Evolutionary conservation across 805 yeast genomes (phyloP).

Genomic region (Cyberlindnera nakhonratchasimensis): DNA sequence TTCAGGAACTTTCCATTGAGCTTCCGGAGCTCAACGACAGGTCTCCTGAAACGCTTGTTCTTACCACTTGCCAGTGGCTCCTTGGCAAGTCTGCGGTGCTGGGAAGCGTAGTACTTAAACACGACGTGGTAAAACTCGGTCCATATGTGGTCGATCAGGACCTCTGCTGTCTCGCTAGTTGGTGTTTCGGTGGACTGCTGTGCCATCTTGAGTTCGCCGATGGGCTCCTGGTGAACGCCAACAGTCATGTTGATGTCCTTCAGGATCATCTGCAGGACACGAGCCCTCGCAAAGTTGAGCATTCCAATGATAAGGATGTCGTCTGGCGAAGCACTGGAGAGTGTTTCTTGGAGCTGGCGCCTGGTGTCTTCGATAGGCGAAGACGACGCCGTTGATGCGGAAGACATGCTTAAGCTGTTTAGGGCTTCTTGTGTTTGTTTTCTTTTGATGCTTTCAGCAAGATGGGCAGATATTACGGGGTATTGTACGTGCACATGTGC

Average conservation of each 20-base stretch:
- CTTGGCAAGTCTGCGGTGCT: no score
- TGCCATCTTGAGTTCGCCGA: conserved; percentile 12
- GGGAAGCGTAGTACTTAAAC: conserved; percentile 43
- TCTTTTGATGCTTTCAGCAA: no score
- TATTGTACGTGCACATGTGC: no score
- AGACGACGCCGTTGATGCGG: not conserved
- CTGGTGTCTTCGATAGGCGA: conserved; percentile 12
- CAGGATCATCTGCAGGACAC: conserved; percentile 41
- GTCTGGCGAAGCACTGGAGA: conserved; percentile 20
- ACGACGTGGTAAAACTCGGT: conserved; percentile 60
- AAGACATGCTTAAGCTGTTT: not conserved
- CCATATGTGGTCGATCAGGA: conserved; percentile 54
- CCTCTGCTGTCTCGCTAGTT: conserved; percentile 18
- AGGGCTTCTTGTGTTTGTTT: no score
- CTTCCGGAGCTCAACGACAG: conserved; percentile 58
- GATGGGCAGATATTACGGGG: no score
- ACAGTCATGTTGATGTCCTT: conserved; percentile 30
- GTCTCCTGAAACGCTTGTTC: conserved; percentile 12
- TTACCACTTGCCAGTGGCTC: no score
- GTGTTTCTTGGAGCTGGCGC: conserved; percentile 7
- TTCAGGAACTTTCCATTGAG: conserved; percentile 50
- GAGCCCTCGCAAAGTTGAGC: conserved; percentile 45
- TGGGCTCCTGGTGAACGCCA: conserved; percentile 1
- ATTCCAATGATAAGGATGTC: conserved; percentile 36
- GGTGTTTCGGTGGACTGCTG: conserved; percentile 2